Base-by-base conservation (phyloP, 805 yeast species). In the Ogataea trehalophila region DNA sequence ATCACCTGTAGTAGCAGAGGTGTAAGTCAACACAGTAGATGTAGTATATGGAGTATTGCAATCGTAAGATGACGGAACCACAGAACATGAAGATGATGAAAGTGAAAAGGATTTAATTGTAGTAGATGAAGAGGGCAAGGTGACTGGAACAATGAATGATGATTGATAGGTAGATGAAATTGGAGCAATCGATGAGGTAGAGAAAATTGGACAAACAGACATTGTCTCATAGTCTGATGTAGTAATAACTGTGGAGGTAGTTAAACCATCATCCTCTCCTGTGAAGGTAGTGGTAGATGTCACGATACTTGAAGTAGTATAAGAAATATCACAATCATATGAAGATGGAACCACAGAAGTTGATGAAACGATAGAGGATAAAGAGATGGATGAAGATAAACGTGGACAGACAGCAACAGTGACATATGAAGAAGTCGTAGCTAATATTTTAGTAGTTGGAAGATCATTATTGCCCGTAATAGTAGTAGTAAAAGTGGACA, bases 1-100 rank as follows among this genome's bases (percentile, higher is more conserved):
- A 20, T 31, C 15, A 11, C n/a, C 20, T 5, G 39, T 37, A 11
- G 47, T 40, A 1, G 50, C 43, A 31, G 49, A 34, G 11, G 38
- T 37, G 43, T 44, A 42, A 48, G 43, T 37, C 36, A 26, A 22
- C 16, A 35, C 13, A 26, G 44, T 5, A 4, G 46, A 36, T 11
- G 49, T 16, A 2, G 40, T 22, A 15, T 36, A 40, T 31, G 36
- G 42, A 2, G 15, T 33, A 18, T 31, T 22, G 15, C 42, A 40
- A n/a, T 33, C 17, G 18, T 40, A 49, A 20, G n/a, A 47, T 42
- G 37, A 11, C 22, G 22, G 20, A 5, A 16, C 18, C 37, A 43
- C 16, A 13, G 15, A 44, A 26, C 38, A 29, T 31, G 48, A 39
- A 16, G 43, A 35, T 41, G 47, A 37, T 8, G 14, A 37, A 33